Evolutionary conservation across 2,329 filamentous ascomycete genomes (phyloP), one percentile per base, ranked within the genome.

Genomic region (Ceratocystis papillata): DNA sequence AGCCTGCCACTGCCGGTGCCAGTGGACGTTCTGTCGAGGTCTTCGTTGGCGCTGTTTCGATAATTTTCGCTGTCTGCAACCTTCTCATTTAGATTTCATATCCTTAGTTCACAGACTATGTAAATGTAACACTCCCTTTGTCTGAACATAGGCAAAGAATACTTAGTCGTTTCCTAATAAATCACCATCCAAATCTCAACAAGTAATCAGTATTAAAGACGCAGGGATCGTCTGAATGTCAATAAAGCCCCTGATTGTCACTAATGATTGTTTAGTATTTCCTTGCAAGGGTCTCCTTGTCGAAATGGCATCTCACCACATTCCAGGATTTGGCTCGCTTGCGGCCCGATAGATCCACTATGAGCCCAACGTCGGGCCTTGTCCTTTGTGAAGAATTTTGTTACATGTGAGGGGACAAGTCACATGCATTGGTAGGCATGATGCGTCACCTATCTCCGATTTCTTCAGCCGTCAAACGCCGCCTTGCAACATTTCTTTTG

Each of bases 1-100:
- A 64, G 41, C 48, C 62, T 22, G 22, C 46, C 2, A 64, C 64
- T 45, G 59, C 66, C 22, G 63, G 63, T 46, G 59, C 48, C n/a
- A 7, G 20, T 5, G 15, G 46, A 12, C 28, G 57, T 20, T 62
- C 30, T 12, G 22, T 65, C n/a, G 53, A 65, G 57, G n/a, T 25
- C n/a, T 3, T 60, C 2, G 63, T 60, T 60, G 48, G 41, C 10
- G 25, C 20, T 12, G 30, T 64, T 1, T 62, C 66, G 15, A 28
- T 65, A 8, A 59, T 44, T 2, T 59, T 64, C n/a, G 66, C 66
- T 15, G 4, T 67, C 5, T 67, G 33, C 30, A 65, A 59, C 15
- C 33, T 65, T 28, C 5, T 63, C 7, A 20, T 61, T n/a, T 64
- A 64, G 55, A 33, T 15, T 2, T 5, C 2, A 3, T 25, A 20